Evolutionary conservation across 352 stramenopile species (phyloP).

Genomic region (Phytophthora gonapodyides): DNA sequence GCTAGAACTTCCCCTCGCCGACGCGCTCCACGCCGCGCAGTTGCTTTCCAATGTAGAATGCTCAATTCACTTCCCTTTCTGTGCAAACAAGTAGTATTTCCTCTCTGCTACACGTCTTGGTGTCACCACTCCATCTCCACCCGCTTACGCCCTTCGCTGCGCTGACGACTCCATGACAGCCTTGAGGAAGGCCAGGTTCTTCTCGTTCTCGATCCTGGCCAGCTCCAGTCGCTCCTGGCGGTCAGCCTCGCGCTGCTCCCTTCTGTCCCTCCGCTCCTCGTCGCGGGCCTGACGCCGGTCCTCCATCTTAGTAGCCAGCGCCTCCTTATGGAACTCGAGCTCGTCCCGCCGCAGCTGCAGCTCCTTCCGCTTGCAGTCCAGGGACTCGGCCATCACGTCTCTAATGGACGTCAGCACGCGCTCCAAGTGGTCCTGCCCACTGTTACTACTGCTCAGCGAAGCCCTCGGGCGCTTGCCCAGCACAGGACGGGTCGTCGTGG

Average conservation of each 20-base stretch:
- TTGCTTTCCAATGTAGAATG: no score
- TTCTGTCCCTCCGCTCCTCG: conserved; percentile 25
- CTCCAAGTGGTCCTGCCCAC: conserved; percentile 11
- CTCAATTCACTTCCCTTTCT: background rate
- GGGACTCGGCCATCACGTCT: conserved; percentile 20
- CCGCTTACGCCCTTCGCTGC: conserved; percentile 24
- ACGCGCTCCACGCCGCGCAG: background rate
- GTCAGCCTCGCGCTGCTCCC: conserved; percentile 33
- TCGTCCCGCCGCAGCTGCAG: conserved; percentile 32
- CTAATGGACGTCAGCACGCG: conserved; percentile 23
- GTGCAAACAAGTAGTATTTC: background rate
- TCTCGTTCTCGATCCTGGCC: conserved; percentile 39
- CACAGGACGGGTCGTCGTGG: conserved; percentile 13
- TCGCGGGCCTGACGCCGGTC: conserved; percentile 28
- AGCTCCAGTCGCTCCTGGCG: conserved; percentile 37
- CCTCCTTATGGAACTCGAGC: conserved; percentile 34
- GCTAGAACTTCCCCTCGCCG: conserved; percentile 17
- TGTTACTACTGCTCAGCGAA: background rate
- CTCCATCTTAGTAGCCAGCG: conserved; percentile 32
- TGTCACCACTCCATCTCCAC: background rate
- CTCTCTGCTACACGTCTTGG: background rate
- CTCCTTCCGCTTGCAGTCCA: conserved; percentile 28
- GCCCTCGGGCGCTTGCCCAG: conserved; percentile 27
- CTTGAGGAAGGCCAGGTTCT: conserved; percentile 38
- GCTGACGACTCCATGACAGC: conserved; percentile 36